Evolutionary conservation across 75 land plant species (phyloP).

Genomic region (Gnetum montanum): DNA sequence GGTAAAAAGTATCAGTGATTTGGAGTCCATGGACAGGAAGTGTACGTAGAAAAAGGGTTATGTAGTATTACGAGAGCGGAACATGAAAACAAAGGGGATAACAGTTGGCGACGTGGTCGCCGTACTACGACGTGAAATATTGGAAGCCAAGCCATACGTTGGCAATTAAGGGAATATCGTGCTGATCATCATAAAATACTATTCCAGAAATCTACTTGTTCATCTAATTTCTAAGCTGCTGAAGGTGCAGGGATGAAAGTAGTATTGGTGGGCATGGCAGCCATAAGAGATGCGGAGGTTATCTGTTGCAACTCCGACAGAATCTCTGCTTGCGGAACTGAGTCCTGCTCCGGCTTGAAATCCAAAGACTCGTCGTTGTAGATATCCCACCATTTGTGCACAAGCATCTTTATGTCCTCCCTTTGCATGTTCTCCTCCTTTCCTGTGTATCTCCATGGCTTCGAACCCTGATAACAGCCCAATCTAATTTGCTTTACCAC

Average conservation of each 20-base stretch:
- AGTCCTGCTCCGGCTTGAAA: conserved; percentile 10
- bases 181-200: too few relatives aligned
- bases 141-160: too few relatives aligned
- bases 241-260: conserved; percentile 13
- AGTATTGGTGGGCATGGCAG: not conserved
- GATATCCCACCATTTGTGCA: conserved; percentile 59
- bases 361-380: conserved; percentile 45
- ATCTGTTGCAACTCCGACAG: not conserved
- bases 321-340: not conserved
- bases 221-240: conserved; percentile 16
- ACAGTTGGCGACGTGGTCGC: too few relatives aligned
- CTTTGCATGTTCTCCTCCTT: conserved; percentile 65
- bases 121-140: too few relatives aligned
- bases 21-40: too few relatives aligned
- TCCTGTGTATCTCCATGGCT: conserved; percentile 65
- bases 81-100: too few relatives aligned
- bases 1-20: too few relatives aligned
- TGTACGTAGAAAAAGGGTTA: too few relatives aligned
- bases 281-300: not conserved
- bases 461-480: conserved; percentile 57
- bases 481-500: too few relatives aligned
- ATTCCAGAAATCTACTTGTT: too few relatives aligned
- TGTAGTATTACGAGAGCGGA: too few relatives aligned
- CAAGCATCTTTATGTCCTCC: conserved; percentile 51
- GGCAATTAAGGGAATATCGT: too few relatives aligned